Base-by-base conservation (phyloP, 495 filamentous ascomycete genomes). In the Melanomma pulvis-pyrius region DNA sequence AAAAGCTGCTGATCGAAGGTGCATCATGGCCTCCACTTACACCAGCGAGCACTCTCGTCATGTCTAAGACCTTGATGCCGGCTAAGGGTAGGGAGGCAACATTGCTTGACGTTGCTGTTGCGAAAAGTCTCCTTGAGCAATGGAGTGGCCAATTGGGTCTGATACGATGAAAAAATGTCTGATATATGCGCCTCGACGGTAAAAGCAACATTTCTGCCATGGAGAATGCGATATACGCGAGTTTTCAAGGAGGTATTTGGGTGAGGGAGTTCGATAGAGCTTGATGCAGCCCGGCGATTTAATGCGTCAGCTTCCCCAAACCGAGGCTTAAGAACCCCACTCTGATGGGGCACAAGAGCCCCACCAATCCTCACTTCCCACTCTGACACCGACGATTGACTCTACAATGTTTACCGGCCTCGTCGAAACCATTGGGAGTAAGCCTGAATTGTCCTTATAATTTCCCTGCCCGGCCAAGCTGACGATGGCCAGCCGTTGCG, bases 21-120 rank as follows among this genome's bases (percentile, higher is more conserved):
- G 36, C 4, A 17, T 19, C 21, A 41, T 29, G 21, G 24, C 25
- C 1, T 30, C 28, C 7, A 84, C 91, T 76, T 81, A 97, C 96
- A 44, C 94, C 94, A 52, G 94, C 94, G 54, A 98, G 82, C 15
- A 98, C 96, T 80, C 94, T 84, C 0, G 94, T 97, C 92, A 98
- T 93, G 75, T 98, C 94, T 34, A 98, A 81, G 15, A 98, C 92
- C 34, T 90, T 84, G 69, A 94, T 88, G 8, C 94, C 94, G 24
- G 89, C 84, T 69, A 97, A 80, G 17, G 94, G 69, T 24, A 71
- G 55, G 6, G 54, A 63, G n/a, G 65, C 32, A 29, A 56, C 61
- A 68, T 71, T 51, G 1, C 22, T 55, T 6, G 44, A 8, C 59
- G 60, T 19, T 46, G 65, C 15, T 59, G 59, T 22, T 30, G 65